Evolutionary conservation across 345 rosid genomes (phyloP).

Genomic region (Physaria fendleri): DNA sequence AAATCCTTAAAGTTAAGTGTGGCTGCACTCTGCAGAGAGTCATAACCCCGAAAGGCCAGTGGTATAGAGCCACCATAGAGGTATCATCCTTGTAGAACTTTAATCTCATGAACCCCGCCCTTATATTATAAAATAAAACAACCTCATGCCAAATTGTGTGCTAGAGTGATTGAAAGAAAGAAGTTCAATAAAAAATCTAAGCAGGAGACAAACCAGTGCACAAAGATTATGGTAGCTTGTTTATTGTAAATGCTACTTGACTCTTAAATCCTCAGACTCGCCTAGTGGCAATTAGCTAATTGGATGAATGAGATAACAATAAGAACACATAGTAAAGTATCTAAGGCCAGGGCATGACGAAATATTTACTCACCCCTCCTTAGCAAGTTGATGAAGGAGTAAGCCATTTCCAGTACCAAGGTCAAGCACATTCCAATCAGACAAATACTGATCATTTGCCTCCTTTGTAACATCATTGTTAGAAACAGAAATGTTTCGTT

Average conservation of each 20-base stretch:
- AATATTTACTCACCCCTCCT: slow-evolving; percentile 68
- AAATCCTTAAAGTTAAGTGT: background rate
- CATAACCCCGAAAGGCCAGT: background rate
- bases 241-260: background rate
- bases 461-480: slow-evolving; percentile 23
- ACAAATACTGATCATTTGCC: slow-evolving; percentile 48
- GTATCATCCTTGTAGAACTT: background rate
- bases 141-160: background rate
- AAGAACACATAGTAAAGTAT: background rate
- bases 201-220: background rate
- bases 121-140: background rate
- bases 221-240: background rate
- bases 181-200: background rate
- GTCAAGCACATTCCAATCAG: slow-evolving; percentile 89
- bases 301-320: no score
- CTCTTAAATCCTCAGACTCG: background rate
- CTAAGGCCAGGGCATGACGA: slow-evolving; percentile 29
- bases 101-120: background rate
- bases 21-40: background rate
- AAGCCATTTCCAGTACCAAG: slow-evolving; percentile 96
- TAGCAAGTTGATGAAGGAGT: slow-evolving; percentile 92
- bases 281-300: background rate
- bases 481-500: slow-evolving; percentile 37
- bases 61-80: background rate
- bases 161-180: background rate